These are phyloP conservation scores for Ganoderma lucidum DNA, from an alignment of 1,284 basidiomycete species.

Conservation along the genomic window DNA sequence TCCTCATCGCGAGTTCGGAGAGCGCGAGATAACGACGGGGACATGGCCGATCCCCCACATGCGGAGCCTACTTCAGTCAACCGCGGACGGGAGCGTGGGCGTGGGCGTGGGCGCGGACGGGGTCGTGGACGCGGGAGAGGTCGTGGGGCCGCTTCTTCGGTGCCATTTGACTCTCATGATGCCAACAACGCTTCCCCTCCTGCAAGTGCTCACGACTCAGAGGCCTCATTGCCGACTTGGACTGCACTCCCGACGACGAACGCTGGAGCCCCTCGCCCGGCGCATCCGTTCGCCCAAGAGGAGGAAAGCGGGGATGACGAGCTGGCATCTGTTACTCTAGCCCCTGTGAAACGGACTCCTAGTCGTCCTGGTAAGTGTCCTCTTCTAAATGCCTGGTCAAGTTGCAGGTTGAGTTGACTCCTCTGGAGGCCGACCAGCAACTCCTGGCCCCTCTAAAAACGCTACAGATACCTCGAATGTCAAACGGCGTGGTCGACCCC, in stretches of 20 bases:
- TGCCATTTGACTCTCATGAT: slow-evolving; percentile 7
- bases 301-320: slow-evolving; percentile 8
- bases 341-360: slow-evolving; percentile 9
- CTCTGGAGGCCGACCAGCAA: not conserved
- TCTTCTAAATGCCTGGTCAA: slow-evolving; percentile 3
- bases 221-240: slow-evolving; percentile 1
- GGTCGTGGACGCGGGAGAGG: slow-evolving; percentile 13
- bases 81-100: slow-evolving; percentile 8
- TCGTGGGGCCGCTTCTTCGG: slow-evolving; percentile 7
- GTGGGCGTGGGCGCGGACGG: slow-evolving; percentile 6
- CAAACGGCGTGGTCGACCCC: slow-evolving; percentile 25
- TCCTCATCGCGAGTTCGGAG: not conserved
- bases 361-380: slow-evolving; percentile 24
- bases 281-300: not conserved
- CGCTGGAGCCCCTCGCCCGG: not conserved
- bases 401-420: not conserved
- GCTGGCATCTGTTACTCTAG: not conserved
- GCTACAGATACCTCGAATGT: not conserved
- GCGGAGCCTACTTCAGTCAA: not conserved
- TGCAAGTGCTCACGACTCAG: not conserved
- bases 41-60: not conserved
- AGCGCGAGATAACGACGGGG: no score
- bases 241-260: not conserved
- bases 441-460: not conserved
- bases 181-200: not conserved